Base-by-base conservation (phyloP, 2,329 filamentous ascomycete genomes). In the Ilyonectria sp. region DNA sequence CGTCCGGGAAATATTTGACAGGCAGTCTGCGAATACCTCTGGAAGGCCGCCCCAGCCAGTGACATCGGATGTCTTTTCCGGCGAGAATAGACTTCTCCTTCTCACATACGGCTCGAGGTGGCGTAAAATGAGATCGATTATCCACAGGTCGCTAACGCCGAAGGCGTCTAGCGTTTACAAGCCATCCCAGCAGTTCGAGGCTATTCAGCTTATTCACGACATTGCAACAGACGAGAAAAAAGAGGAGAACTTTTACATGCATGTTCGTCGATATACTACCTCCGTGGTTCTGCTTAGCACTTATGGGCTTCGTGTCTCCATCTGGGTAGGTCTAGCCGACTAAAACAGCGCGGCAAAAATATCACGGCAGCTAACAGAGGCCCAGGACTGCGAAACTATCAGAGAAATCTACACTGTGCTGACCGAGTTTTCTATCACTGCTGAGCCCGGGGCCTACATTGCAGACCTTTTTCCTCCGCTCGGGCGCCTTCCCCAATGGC, bases 1-100 rank as follows among this genome's bases (percentile, higher is more conserved):
- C n/a, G 52, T 70, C 6, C 49, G 59, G 1, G 68, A 70, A 10
- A 49, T 70, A 35, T 65, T 70, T 9, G 68, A 70, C 19, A 63
- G 59, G 46, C 68, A 70, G 59, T 68, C 68, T 1, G 59, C 58
- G 6, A 26, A 50, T 15, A 70, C 68, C 11, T 70, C 68, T 0
- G 58, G 55, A 4, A 54, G 67, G 44, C 44, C 54, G n/a, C 69
- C 69, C 23, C 35, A 53, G 33, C 69, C 69, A 1, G 58, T 69
- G 9, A 9, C 60, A 2, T 58, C 47, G 1, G 66, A 52, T 29
- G 54, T 60, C 6, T 29, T 69, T n/a, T 65, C 62, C 1, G 65
- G 65, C 23, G 62, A 53, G 0, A 65, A 61, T 13, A 43, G 65
- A 6, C 49, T 70, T 2, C 52, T 61, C 3, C 31, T 60, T 2